Conservation (phyloP, 345 rosid genomes). For the Xanthoceras sorbifolium region DNA sequence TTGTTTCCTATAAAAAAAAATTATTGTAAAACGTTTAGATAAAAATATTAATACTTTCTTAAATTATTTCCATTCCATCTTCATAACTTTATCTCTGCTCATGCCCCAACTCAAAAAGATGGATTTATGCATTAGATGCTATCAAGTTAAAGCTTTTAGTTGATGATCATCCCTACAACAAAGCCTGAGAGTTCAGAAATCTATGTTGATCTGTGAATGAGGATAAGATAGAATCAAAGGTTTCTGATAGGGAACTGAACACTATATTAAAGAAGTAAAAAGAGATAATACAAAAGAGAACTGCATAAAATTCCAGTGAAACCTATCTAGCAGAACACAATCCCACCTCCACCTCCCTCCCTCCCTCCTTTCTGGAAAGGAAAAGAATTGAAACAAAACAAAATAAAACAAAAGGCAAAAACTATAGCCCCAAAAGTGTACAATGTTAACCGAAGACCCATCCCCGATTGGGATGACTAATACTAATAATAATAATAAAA, state of each 20-base stretch:
- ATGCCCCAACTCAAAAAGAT: not conserved
- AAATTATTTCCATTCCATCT: constrained; percentile 1
- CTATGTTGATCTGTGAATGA: not conserved
- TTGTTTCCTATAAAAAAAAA: too few relatives aligned
- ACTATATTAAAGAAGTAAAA: not conserved
- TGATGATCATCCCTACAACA: not conserved
- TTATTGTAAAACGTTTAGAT: not conserved
- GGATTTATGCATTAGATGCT: not conserved
- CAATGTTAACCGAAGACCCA: not conserved
- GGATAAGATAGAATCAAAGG: not conserved
- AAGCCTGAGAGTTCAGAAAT: not conserved
- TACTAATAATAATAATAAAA: too few relatives aligned
- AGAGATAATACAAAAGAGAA: not conserved
- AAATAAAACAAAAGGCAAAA: too few relatives aligned
- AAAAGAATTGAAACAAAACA: too few relatives aligned
- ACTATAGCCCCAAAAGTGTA: not conserved
- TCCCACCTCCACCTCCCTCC: not conserved
- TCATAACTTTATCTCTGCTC: not conserved
- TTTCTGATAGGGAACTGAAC: not conserved
- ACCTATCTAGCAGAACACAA: not conserved
- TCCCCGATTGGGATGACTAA: too few relatives aligned
- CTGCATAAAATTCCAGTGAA: not conserved
- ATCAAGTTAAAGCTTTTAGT: not conserved
- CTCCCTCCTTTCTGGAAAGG: not conserved
- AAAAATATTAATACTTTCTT: not conserved